Evolutionary conservation across 2,329 filamentous ascomycete genomes (phyloP).

Genomic region (Rhynchosporium graminicola): DNA sequence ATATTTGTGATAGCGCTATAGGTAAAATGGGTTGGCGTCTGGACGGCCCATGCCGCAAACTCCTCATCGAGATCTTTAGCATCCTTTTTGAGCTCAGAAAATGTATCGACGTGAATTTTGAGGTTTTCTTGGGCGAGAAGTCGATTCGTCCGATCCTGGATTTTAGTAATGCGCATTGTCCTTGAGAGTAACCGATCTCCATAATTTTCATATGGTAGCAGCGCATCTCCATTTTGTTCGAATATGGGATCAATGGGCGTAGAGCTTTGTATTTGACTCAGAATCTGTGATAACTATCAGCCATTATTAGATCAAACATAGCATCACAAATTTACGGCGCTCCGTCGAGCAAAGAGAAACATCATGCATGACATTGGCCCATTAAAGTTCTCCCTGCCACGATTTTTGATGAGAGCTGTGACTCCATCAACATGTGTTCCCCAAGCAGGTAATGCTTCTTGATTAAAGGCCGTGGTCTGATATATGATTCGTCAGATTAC

Average conservation of each 20-base stretch:
- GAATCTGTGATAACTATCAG: constrained; percentile 16
- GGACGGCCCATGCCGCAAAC: constrained; percentile 22
- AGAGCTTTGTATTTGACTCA: constrained; percentile 22
- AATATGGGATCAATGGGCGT: constrained; percentile 24
- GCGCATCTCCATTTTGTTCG: constrained; percentile 2
- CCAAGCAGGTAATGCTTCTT: constrained; percentile 22
- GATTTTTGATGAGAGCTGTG: constrained; percentile 19
- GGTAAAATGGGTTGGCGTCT: constrained; percentile 13
- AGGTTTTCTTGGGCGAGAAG: constrained; percentile 14
- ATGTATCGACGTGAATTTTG: neutral
- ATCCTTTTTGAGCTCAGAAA: constrained; percentile 16
- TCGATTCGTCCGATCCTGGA: constrained; percentile 20
- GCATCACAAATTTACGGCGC: constrained; percentile 18
- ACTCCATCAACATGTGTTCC: constrained; percentile 26
- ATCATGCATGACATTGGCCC: constrained; percentile 23
- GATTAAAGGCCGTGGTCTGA: constrained; percentile 26
- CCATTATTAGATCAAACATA: neutral
- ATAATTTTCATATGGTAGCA: constrained; percentile 18
- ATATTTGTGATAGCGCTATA: constrained; percentile 15
- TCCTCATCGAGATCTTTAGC: constrained; percentile 22
- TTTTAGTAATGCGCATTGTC: constrained; percentile 20
- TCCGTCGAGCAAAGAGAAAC: constrained; percentile 27
- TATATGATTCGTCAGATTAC: no score
- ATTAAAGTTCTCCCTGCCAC: constrained; percentile 17
- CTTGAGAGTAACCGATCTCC: constrained; percentile 26